Base-by-base conservation (phyloP, 2,329 filamentous ascomycete genomes). In the Colletotrichum paranaense region DNA sequence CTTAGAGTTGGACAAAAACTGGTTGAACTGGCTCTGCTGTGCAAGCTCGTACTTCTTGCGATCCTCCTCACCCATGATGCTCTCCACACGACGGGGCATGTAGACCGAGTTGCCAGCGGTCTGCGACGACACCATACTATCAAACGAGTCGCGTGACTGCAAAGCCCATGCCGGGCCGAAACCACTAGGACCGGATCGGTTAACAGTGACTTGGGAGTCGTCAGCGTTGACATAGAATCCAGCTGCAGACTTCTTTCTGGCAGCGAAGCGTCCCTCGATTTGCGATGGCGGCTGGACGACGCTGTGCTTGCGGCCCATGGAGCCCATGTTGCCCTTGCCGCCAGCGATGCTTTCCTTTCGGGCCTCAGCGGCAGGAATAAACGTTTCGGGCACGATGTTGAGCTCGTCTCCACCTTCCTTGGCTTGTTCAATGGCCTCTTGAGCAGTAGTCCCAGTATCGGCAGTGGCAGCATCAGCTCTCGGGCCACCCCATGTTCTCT, bases 401-500 rank as follows among this genome's bases (percentile, higher is more conserved):
- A 98, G 89, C 76, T 98, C 96, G 79, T 98, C 95, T 0, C 95
- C 95, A 12, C 89, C 88, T 59, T 92, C 88, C 78, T 93, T 91
- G 19, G 96, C 95, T 76, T 92, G 88, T 78, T 97, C 94, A 67
- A 95, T 93, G n/a, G 93, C 96, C 82, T 97, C 89, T 77, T 94
- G 92, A 1, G 94, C 92, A 0, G 94, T 95, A 0, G 92, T 97
- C 72, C 91, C 86, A 14, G 88, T 86, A 80, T 97, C 93, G 3
- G 95, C 95, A 53, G 92, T 88, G 35, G 93, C 94, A 1, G 95
- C 95, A 82, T 98, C 96, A 1, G 95, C 95, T 78, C 96, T 90
- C 12, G 96, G 97, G 0, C 96, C 96, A 76, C 96, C 96, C 96
- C 97, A 99, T 1, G 96, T 98, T 76, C 96, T 90, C 81, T 98